Evolutionary conservation across 2,329 filamentous ascomycete species (phyloP), one percentile per base, ranked within the genome.

Genomic region (Aspergillus fructus): DNA sequence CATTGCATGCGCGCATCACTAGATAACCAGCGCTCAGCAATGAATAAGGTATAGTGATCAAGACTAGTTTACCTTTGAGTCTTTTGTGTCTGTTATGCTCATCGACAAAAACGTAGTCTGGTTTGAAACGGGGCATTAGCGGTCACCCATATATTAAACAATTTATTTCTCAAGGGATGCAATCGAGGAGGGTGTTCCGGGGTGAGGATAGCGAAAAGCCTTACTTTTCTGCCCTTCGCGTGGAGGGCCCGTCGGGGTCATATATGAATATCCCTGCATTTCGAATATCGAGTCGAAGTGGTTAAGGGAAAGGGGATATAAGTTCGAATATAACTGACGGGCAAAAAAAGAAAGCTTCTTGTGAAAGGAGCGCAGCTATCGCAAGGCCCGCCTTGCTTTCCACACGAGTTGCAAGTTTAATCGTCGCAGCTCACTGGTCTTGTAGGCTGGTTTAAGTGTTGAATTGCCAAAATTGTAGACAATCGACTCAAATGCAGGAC

Each of bases 41-140:
- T 34, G 9, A 15, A 40, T 39, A 13, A 13, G 27, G 27, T 33
- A 37, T 49, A 21, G 6, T 30, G 9, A 23, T 52, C 41, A 17
- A 51, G 34, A 45, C 13, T 74, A 42, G 42, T 74, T 60, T 84
- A 94, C 91, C 91, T 83, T 97, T 97, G 62, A 97, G 80, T 67
- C 93, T 86, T 78, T 97, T 97, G 77, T 97, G 94, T 63, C 94
- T 89, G 79, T 97, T 97, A 76, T 97, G 94, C 76, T 97, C 93
- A 76, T 97, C 93, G 57, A 97, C 94, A 72, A 97, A 97, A 68
- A 97, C 94, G 89, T 97, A 97, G 75, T 97, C 93, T 96, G 68
- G 46, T 59, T 58, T 46, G 27, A 21, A 51, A 52, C 43, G 48
- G 47, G 52, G 43, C 27, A 61, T 64, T 53, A 62, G 59, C 30